These are phyloP conservation scores for Graphiopsis chlorocephala DNA, from an alignment of 2,329 filamentous ascomycete genomes.

Conservation along the genomic window DNA sequence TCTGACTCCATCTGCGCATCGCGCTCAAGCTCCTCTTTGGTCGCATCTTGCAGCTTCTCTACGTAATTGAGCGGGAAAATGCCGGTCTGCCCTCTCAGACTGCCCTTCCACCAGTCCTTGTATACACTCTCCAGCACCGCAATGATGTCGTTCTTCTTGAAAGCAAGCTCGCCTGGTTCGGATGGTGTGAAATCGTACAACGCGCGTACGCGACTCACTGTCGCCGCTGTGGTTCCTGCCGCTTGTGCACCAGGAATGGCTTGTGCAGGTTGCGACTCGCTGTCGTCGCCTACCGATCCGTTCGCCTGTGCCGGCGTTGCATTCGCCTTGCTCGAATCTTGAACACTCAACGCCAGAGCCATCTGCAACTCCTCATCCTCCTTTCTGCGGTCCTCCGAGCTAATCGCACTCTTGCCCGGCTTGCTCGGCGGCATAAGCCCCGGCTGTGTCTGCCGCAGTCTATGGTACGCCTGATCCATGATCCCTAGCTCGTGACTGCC, in stretches of 20 bases:
- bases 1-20: conserved; percentile 93
- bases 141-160: conserved; percentile 95
- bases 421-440: conserved; percentile 83
- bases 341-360: conserved; percentile 86
- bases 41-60: conserved; percentile 93
- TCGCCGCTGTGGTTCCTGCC: conserved; percentile 87
- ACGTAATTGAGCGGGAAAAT: conserved; percentile 99
- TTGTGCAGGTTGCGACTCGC: conserved; percentile 40
- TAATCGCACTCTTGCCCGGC: conserved; percentile 88
- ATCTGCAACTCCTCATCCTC: conserved; percentile 98
- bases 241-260: conserved; percentile 44
- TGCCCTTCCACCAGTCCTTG: conserved; percentile 99
- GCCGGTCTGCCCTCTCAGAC: conserved; percentile 87
- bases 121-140: conserved; percentile 96
- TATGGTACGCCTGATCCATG: conserved; percentile 93
- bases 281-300: conserved; percentile 21
- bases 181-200: conserved; percentile 94
- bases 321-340: conserved; percentile 64
- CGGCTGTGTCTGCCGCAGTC: conserved; percentile 73
- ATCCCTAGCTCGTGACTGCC: conserved; percentile 89
- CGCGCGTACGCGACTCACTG: conserved; percentile 88
- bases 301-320: conserved; percentile 36
- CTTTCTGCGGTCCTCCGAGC: conserved; percentile 83
- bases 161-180: conserved; percentile 90
- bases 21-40: conserved; percentile 85